Evolutionary conservation across 2,329 filamentous ascomycete genomes (phyloP).

Genomic region (Amauroascus niger): DNA sequence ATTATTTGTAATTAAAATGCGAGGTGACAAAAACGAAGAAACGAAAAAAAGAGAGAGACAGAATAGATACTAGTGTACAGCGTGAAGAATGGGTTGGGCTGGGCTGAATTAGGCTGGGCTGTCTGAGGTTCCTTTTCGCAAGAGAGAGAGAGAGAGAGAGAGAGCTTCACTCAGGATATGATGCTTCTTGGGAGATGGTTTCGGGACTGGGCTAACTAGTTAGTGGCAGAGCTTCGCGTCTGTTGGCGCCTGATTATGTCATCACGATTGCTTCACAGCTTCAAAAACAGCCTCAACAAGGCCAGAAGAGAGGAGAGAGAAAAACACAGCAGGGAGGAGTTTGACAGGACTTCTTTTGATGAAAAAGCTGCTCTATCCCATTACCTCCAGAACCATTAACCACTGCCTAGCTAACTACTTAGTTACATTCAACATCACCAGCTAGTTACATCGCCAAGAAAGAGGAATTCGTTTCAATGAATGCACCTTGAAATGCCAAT

Average conservation of each 20-base stretch:
- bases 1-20: slow-evolving; percentile 47
- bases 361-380: too few relatives aligned
- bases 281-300: too few relatives aligned
- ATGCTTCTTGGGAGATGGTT: neutral
- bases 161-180: neutral
- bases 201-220: too few relatives aligned
- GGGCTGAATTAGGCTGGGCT: neutral
- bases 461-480: too few relatives aligned
- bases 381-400: too few relatives aligned
- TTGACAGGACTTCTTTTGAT: too few relatives aligned
- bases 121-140: neutral
- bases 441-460: too few relatives aligned
- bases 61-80: slow-evolving; percentile 1
- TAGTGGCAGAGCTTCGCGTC: too few relatives aligned
- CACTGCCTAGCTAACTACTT: neutral
- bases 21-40: neutral
- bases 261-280: neutral
- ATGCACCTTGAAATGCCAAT: too few relatives aligned
- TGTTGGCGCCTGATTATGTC: slow-evolving; percentile 10
- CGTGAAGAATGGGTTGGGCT: neutral
- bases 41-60: neutral
- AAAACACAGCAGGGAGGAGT: too few relatives aligned
- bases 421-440: neutral
- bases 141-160: too few relatives aligned
- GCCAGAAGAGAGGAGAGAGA: too few relatives aligned